These are phyloP conservation scores for Acanthamoeba healyi DNA, from an alignment of 208 protist species.

Conservation along the genomic window DNA sequence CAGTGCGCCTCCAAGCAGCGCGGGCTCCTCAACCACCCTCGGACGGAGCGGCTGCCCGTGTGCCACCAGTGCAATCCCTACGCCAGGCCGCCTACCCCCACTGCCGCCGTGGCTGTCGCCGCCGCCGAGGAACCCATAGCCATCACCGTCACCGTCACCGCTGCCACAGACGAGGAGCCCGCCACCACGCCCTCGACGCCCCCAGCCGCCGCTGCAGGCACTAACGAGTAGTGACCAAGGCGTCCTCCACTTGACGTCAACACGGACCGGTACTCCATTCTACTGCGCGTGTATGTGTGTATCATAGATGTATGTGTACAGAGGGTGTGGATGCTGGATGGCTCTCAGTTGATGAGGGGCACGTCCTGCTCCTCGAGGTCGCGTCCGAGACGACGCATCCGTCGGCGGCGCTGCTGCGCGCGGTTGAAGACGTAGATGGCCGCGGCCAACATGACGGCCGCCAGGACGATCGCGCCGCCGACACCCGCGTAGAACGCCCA, in stretches of 20 bases:
- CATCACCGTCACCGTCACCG: too few relatives aligned
- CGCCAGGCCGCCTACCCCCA: not conserved
- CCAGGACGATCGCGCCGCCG: not conserved
- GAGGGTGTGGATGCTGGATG: too few relatives aligned
- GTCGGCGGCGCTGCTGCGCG: not conserved
- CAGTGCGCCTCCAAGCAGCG: slow-evolving; percentile 35
- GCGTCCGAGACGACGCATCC: not conserved
- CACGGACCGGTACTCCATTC: too few relatives aligned
- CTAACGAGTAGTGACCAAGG: too few relatives aligned
- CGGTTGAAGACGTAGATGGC: not conserved
- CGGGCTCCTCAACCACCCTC: not conserved
- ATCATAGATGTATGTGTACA: too few relatives aligned
- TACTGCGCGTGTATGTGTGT: too few relatives aligned
- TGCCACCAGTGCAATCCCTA: slow-evolving; percentile 57
- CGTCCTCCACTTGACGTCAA: too few relatives aligned
- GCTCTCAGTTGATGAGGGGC: not conserved
- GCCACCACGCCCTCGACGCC: too few relatives aligned
- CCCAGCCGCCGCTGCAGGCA: too few relatives aligned
- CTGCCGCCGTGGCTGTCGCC: not conserved
- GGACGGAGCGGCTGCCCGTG: not conserved
- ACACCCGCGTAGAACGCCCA: not conserved
- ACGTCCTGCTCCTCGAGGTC: not conserved
- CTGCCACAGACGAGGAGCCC: too few relatives aligned
- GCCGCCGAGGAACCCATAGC: too few relatives aligned
- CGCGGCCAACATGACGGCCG: not conserved